Evolutionary conservation across 2,329 filamentous ascomycete species (phyloP), one percentile per base, ranked within the genome.

Genomic region (Colletotrichum acutatum): DNA sequence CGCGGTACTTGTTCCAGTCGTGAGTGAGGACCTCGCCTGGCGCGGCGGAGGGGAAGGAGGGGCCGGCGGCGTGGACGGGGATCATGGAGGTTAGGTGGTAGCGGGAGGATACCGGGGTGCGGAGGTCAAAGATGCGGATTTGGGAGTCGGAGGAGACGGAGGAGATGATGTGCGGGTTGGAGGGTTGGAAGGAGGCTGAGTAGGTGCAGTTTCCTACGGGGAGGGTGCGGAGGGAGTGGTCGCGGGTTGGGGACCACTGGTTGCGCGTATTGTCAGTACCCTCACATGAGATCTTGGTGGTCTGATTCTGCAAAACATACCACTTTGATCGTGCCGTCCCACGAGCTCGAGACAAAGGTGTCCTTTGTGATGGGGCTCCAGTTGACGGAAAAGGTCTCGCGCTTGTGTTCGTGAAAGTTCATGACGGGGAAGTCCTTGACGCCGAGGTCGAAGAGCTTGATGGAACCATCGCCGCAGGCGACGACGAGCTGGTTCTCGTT

Each of bases 1-100:
- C 91, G 52, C 93, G 90, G 84, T 99, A 99, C 83, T 99, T 99
- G 85, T 99, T 99, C 97, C 97, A 99, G 83, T 99, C 97, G 83
- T 98, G 97, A 0, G 95, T 98, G 37, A 99, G 89, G 49, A 94
- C 91, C 85, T 99, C 97, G 11, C 91, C 88, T 0, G 95, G 95
- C 65, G 77, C 79, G 19, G 79, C 77, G 14, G 76, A 75, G 75
- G 78, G 76, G 12, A 85, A 84, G 12, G 86, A 83, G 19, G 90
- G 86, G 0, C 89, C 88, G 3, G 90, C 87, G 3, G 90, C 90
- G 82, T 98, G 95, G 58, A 97, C 95, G 1, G 95, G 94, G 66
- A 98, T 93, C 76, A 93, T 91, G 66, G 94, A 84, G 8, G 92
- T 93, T 74, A 98, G 91, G 83, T 98, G 96, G 81, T 98, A 98